Evolutionary conservation across 2,329 filamentous ascomycete species (phyloP).

Genomic region (Penicillium sp.): DNA sequence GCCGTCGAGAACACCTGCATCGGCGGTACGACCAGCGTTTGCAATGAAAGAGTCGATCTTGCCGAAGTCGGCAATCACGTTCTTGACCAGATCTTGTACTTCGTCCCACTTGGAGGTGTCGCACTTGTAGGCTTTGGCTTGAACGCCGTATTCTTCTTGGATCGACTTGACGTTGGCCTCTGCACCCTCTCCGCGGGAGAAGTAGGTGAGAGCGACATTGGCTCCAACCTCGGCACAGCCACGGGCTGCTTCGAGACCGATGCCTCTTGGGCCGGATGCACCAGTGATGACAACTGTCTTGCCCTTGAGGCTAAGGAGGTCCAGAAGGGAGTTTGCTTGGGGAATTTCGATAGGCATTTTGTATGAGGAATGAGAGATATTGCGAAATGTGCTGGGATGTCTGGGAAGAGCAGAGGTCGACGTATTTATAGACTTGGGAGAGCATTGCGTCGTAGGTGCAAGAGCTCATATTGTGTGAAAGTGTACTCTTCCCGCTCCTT

Average conservation of each 20-base stretch:
- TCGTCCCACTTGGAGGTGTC: slow-evolving; percentile 60
- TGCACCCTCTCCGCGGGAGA: slow-evolving; percentile 61
- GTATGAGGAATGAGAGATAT: slow-evolving; percentile 1
- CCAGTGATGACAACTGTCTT: slow-evolving; percentile 52
- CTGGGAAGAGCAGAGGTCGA: background rate
- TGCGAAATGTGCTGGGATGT: background rate
- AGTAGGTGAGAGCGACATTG: slow-evolving; percentile 67
- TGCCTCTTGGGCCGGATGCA: slow-evolving; percentile 64
- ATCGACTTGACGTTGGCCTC: slow-evolving; percentile 68
- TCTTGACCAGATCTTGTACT: slow-evolving; percentile 59
- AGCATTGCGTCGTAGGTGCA: background rate
- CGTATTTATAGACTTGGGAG: background rate
- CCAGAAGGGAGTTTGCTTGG: slow-evolving; percentile 36
- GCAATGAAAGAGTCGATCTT: slow-evolving; percentile 68
- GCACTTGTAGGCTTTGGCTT: slow-evolving; percentile 69
- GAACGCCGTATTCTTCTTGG: slow-evolving; percentile 61
- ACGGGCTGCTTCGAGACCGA: slow-evolving; percentile 68
- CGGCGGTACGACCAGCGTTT: slow-evolving; percentile 71
- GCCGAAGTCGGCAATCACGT: slow-evolving; percentile 69
- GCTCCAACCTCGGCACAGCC: slow-evolving; percentile 67
- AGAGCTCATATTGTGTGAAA: background rate
- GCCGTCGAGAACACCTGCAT: slow-evolving; percentile 68
- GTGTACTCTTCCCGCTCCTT: background rate
- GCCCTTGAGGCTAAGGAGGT: slow-evolving; percentile 52
- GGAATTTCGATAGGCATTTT: slow-evolving; percentile 45